phyloP scores from a whole-genome alignment of 202 grass and related monocot genomes.

The Digitaria exilis region DNA sequence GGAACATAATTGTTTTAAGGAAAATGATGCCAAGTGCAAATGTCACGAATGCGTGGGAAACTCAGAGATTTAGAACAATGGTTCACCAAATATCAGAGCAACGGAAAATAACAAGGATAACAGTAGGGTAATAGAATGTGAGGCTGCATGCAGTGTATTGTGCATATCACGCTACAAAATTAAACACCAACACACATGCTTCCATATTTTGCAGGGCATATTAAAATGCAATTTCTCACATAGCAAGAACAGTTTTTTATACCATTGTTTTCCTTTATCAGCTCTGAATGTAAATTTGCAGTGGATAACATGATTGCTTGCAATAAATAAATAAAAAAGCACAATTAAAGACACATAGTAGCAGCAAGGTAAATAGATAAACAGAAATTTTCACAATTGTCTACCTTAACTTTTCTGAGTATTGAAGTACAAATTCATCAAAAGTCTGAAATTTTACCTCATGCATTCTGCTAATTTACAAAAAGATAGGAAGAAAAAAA shows the following conservation, averaged over 20 bases:
- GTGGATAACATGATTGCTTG: background rate
- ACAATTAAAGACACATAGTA: background rate
- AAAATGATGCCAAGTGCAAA: background rate
- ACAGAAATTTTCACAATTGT: background rate
- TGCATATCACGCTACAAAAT: background rate
- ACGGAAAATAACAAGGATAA: background rate
- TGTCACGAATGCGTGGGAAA: background rate
- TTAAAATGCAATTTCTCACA: background rate
- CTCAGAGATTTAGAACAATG: background rate
- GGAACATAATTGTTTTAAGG: background rate
- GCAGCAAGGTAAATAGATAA: background rate
- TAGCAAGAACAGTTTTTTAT: background rate
- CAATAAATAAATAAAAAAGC: conserved; percentile 1
- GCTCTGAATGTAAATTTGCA: background rate
- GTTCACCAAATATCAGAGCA: background rate
- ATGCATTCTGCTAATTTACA: no score
- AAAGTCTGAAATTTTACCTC: background rate
- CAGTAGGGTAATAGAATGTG: background rate
- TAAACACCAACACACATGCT: background rate
- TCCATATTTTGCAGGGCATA: background rate
- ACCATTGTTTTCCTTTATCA: background rate
- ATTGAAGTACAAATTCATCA: background rate
- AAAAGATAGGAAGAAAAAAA: no score
- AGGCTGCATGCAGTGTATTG: background rate
- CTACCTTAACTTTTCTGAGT: background rate